These are phyloP conservation scores for Skeletonema tropicum DNA, from an alignment of 108 stramenopile genomes.

Conservation along the genomic window DNA sequence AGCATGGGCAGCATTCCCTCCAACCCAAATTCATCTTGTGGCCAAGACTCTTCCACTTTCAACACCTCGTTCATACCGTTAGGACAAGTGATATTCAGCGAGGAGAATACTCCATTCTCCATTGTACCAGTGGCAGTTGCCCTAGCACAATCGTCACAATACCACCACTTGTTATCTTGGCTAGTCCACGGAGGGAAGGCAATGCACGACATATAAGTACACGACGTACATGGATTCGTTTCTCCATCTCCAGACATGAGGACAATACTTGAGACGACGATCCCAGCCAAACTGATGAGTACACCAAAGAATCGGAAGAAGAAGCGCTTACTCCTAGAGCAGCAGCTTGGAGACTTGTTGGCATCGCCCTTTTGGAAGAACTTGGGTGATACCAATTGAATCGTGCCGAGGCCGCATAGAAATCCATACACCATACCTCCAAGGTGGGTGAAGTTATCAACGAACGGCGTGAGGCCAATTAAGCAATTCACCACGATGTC, in stretches of 20 bases:
- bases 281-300: constrained; percentile 60
- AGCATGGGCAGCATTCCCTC: constrained; percentile 45
- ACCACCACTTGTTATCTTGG: constrained; percentile 84
- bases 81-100: constrained; percentile 66
- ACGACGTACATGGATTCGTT: constrained; percentile 76
- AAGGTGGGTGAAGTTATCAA: constrained; percentile 89
- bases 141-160: constrained; percentile 85
- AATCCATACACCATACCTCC: constrained; percentile 77
- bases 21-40: constrained; percentile 34
- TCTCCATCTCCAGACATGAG: constrained; percentile 70
- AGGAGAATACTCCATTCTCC: constrained; percentile 57
- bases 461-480: constrained; percentile 85
- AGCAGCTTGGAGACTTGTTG: constrained; percentile 16
- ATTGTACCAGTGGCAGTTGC: constrained; percentile 75
- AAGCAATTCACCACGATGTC: constrained; percentile 85
- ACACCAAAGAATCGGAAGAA: constrained; percentile 74
- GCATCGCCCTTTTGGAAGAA: constrained; percentile 80
- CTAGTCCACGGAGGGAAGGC: constrained; percentile 83
- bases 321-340: constrained; percentile 55
- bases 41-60: constrained; percentile 28
- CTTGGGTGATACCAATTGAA: constrained; percentile 69
- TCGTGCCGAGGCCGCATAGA: constrained; percentile 78
- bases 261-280: constrained; percentile 61
- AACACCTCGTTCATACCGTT: constrained; percentile 56
- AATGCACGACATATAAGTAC: constrained; percentile 76